Percentiles rank a stretch among this genome's conserved stretches.
These are phyloP conservation scores for Penicillium parvum DNA, from an alignment of 495 filamentous ascomycete genomes.

Conservation along the genomic window DNA sequence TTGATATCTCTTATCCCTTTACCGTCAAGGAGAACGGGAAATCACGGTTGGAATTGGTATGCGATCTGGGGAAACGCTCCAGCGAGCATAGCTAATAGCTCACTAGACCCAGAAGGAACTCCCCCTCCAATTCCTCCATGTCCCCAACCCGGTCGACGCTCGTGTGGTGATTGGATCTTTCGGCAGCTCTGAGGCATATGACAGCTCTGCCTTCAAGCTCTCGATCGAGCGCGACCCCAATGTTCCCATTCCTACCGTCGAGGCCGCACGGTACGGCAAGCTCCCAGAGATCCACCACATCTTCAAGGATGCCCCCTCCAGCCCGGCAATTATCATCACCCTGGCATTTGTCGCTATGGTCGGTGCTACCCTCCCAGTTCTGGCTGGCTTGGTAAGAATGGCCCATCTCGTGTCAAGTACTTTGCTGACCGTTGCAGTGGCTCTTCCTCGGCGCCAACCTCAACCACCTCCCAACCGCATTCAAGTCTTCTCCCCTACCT, in stretches of 20 bases:
- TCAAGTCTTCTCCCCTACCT: constrained; percentile 67
- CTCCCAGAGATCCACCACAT: constrained; percentile 83
- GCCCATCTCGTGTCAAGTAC: background rate
- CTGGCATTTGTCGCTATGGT: constrained; percentile 71
- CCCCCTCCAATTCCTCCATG: constrained; percentile 72
- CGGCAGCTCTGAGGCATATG: constrained; percentile 63
- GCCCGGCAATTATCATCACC: constrained; percentile 77
- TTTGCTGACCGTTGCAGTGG: no score
- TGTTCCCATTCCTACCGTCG: constrained; percentile 50
- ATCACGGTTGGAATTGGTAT: constrained; percentile 75
- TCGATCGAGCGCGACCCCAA: constrained; percentile 57
- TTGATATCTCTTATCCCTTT: constrained; percentile 88
- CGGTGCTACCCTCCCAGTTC: constrained; percentile 61
- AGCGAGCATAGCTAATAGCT: background rate
- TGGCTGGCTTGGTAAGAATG: constrained; percentile 59
- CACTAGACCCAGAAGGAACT: constrained; percentile 82
- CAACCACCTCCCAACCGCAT: constrained; percentile 68
- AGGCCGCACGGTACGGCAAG: constrained; percentile 74
- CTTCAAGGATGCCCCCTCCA: constrained; percentile 75
- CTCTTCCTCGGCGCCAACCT: constrained; percentile 77
- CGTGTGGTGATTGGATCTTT: constrained; percentile 84
- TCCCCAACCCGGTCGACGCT: constrained; percentile 63
- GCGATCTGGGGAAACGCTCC: background rate
- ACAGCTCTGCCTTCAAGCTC: constrained; percentile 63
- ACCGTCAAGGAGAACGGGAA: constrained; percentile 84